phyloP scores from a whole-genome alignment of 176 grass and related monocot genomes.

The Ampelocalamus luodianensis region DNA sequence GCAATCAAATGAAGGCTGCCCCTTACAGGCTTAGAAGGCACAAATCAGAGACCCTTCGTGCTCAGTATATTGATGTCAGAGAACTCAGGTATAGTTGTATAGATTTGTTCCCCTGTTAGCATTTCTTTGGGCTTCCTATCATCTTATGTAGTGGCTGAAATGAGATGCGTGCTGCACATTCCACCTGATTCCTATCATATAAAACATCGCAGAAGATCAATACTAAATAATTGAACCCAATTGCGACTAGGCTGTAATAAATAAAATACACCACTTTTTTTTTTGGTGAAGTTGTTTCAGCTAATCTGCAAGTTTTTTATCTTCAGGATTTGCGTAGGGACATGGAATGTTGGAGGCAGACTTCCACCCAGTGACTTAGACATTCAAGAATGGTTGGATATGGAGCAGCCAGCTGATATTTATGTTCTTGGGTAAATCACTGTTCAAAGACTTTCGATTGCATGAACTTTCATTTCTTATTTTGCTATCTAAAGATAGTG shows the following conservation, averaged over 20 bases:
- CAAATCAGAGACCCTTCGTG: slow-evolving; percentile 94
- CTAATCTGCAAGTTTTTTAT: slow-evolving; percentile 18
- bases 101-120: slow-evolving; percentile 5
- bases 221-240: slow-evolving; percentile 3
- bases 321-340: slow-evolving; percentile 74
- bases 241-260: not conserved
- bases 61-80: slow-evolving; percentile 82
- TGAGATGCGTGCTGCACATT: not conserved
- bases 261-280: slow-evolving; percentile 32
- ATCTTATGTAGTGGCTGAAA: slow-evolving; percentile 29
- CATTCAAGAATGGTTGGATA: slow-evolving; percentile 88
- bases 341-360: slow-evolving; percentile 87
- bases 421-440: slow-evolving; percentile 88
- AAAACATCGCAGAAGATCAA: not conserved
- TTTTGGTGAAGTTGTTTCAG: slow-evolving; percentile 23
- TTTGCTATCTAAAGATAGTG: slow-evolving; percentile 18
- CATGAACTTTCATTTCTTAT: not conserved
- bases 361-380: slow-evolving; percentile 74
- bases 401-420: slow-evolving; percentile 87
- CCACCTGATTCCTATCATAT: slow-evolving; percentile 2
- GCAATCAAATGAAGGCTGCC: slow-evolving; percentile 46
- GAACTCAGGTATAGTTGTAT: slow-evolving; percentile 63
- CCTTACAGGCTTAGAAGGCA: slow-evolving; percentile 61
- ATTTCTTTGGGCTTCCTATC: not conserved
- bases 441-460: not conserved